phyloP scores from a whole-genome alignment of 2,329 filamentous ascomycete species.

The Fusarium sororula region DNA sequence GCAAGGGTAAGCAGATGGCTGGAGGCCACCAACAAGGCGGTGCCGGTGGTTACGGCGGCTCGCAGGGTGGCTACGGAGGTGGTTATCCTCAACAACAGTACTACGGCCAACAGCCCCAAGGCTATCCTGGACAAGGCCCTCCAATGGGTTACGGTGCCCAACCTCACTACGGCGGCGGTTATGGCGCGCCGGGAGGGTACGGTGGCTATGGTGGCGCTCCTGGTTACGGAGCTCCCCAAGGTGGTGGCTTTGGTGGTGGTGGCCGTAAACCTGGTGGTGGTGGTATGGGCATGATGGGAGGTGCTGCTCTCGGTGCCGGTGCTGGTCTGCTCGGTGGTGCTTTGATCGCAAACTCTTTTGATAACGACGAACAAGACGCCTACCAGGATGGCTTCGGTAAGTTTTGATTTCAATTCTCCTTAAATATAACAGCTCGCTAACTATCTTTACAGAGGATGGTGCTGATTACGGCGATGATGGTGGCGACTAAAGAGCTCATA shows the following conservation, averaged over 20 bases:
- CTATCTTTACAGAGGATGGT: slow-evolving; percentile 43
- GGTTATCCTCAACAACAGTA: slow-evolving; percentile 46
- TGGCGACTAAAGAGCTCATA: slow-evolving; percentile 21
- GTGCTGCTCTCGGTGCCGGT: slow-evolving; percentile 79
- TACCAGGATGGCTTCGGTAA: slow-evolving; percentile 58
- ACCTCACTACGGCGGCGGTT: slow-evolving; percentile 39
- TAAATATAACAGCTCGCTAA: slow-evolving; percentile 20
- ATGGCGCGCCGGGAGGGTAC: slow-evolving; percentile 24
- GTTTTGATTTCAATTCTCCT: slow-evolving; percentile 23
- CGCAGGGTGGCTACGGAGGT: slow-evolving; percentile 30
- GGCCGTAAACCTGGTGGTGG: slow-evolving; percentile 54
- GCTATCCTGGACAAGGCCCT: slow-evolving; percentile 39
- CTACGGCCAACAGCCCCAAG: slow-evolving; percentile 38
- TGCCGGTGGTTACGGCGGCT: slow-evolving; percentile 26
- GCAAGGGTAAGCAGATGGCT: slow-evolving; percentile 55
- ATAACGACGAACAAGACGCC: slow-evolving; percentile 68
- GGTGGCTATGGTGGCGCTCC: slow-evolving; percentile 47
- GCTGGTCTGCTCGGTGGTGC: slow-evolving; percentile 83
- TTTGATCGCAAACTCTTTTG: slow-evolving; percentile 73
- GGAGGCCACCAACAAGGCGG: slow-evolving; percentile 41
- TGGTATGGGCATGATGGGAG: slow-evolving; percentile 74
- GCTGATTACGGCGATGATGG: slow-evolving; percentile 43
- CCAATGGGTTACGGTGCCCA: slow-evolving; percentile 42
- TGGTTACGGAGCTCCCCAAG: slow-evolving; percentile 39
- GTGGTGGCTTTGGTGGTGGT: slow-evolving; percentile 40